These are phyloP conservation scores for Mallotus repandus DNA, from an alignment of 441 rosid species.

Conservation along the genomic window DNA sequence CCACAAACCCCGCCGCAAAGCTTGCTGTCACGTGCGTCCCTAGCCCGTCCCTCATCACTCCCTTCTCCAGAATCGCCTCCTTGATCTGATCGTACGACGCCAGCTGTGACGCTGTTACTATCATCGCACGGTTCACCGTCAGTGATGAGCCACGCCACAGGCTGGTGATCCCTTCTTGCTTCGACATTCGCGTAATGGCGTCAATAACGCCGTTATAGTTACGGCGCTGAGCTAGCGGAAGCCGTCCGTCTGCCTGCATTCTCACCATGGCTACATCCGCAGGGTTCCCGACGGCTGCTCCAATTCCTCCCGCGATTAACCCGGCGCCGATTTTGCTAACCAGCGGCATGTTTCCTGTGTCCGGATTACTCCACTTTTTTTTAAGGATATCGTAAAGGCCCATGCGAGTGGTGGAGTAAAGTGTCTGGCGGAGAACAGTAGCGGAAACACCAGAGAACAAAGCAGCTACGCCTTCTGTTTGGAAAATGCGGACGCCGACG, in stretches of 20 bases:
- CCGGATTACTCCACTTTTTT: slow-evolving; percentile 58
- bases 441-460: slow-evolving; percentile 76
- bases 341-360: slow-evolving; percentile 45
- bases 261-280: slow-evolving; percentile 92
- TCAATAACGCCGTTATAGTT: slow-evolving; percentile 67
- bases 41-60: slow-evolving; percentile 56
- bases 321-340: slow-evolving; percentile 56
- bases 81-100: slow-evolving; percentile 82
- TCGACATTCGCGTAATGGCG: slow-evolving; percentile 61
- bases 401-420: slow-evolving; percentile 83
- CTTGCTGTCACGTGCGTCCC: slow-evolving; percentile 81
- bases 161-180: slow-evolving; percentile 61
- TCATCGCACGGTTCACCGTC: slow-evolving; percentile 90
- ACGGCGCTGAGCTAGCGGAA: slow-evolving; percentile 57
- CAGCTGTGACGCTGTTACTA: slow-evolving; percentile 76
- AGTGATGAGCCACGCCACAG: slow-evolving; percentile 79
- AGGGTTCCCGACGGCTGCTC: slow-evolving; percentile 79
- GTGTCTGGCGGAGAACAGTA: slow-evolving; percentile 73
- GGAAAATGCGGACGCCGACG: slow-evolving; percentile 56
- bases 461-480: slow-evolving; percentile 53
- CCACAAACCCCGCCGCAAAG: slow-evolving; percentile 79
- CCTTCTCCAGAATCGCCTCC: slow-evolving; percentile 55
- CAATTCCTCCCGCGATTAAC: slow-evolving; percentile 64
- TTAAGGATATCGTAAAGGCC: slow-evolving; percentile 73
- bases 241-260: slow-evolving; percentile 86